A percentile compares a stretch with the other conserved stretches of the same genome.
phyloP scores from a whole-genome alignment of 2,329 filamentous ascomycete species.

The Aureobasidium lini region DNA sequence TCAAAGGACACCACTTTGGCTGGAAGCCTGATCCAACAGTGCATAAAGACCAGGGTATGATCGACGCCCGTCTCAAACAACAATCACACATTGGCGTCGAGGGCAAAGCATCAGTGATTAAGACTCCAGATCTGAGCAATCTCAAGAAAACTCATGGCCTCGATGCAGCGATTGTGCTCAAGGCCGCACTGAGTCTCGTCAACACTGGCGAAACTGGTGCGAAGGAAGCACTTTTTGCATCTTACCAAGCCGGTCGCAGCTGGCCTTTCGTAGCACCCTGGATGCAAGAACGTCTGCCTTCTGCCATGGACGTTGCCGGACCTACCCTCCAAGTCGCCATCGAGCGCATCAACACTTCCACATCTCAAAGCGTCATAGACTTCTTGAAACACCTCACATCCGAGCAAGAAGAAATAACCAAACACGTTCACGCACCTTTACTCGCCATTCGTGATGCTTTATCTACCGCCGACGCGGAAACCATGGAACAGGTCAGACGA shows the following conservation, averaged over 20 bases:
- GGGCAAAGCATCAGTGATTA: conserved; percentile 21
- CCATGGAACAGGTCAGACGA: background rate
- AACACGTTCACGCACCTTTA: background rate
- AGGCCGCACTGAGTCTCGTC: conserved; percentile 25
- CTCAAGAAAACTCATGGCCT: conserved; percentile 27
- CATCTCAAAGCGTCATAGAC: background rate
- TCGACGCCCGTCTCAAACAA: conserved; percentile 17
- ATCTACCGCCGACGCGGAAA: background rate
- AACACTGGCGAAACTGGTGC: conserved; percentile 25
- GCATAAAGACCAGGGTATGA: conserved; percentile 11
- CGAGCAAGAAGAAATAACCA: background rate
- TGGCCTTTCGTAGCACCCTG: conserved; percentile 24
- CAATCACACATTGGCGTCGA: conserved; percentile 24
- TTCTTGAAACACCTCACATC: background rate
- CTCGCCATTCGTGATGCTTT: background rate
- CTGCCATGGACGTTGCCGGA: conserved; percentile 16
- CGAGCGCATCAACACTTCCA: background rate
- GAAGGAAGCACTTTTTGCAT: conserved; percentile 27
- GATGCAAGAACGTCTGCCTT: conserved; percentile 5
- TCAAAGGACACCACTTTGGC: conserved; percentile 25
- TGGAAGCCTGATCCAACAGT: conserved; percentile 24
- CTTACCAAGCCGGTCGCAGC: conserved; percentile 26
- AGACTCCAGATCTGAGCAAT: conserved; percentile 18
- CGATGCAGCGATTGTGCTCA: conserved; percentile 28
- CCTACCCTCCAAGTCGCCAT: conserved; percentile 2